Conservation (phyloP, 352 stramenopile species). For the Thalassiosira livingstoniorum region DNA sequence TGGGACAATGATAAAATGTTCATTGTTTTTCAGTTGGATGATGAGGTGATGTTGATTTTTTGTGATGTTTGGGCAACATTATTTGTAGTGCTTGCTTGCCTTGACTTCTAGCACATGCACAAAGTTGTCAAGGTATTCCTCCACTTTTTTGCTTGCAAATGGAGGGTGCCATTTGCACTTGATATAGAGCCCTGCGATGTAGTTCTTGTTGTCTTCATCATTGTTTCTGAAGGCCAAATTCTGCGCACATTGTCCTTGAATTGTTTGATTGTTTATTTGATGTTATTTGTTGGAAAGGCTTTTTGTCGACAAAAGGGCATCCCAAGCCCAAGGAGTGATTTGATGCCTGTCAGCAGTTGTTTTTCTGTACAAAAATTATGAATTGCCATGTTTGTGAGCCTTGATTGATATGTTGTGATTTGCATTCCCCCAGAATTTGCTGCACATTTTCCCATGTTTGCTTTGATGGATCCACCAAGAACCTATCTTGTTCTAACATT, state of each 20-base stretch:
- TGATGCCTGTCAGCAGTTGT: neutral
- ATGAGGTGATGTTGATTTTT: too few relatives aligned
- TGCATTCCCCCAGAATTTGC: neutral
- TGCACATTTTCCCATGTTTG: neutral
- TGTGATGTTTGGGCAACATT: too few relatives aligned
- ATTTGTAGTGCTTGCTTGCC: too few relatives aligned
- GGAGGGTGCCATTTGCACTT: slow-evolving; percentile 10
- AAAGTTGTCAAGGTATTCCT: slow-evolving; percentile 11
- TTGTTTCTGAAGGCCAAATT: neutral
- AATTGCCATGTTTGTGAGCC: neutral
- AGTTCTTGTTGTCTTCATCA: slow-evolving; percentile 10
- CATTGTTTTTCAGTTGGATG: too few relatives aligned
- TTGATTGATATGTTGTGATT: too few relatives aligned
- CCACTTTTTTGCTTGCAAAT: neutral
- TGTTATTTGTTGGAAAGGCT: slow-evolving; percentile 22
- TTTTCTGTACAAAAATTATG: neutral
- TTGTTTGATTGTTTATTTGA: slow-evolving; percentile 10
- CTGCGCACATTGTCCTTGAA: slow-evolving; percentile 29
- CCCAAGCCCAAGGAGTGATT: slow-evolving; percentile 19
- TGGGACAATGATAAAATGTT: too few relatives aligned
- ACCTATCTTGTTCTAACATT: neutral
- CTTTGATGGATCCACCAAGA: neutral
- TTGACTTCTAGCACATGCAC: too few relatives aligned
- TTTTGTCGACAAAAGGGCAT: slow-evolving; percentile 19
- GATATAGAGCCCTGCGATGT: slow-evolving; percentile 31